These are phyloP conservation scores for Ophiosphaerella narmari DNA, from an alignment of 2,329 filamentous ascomycete species.

Conservation along the genomic window DNA sequence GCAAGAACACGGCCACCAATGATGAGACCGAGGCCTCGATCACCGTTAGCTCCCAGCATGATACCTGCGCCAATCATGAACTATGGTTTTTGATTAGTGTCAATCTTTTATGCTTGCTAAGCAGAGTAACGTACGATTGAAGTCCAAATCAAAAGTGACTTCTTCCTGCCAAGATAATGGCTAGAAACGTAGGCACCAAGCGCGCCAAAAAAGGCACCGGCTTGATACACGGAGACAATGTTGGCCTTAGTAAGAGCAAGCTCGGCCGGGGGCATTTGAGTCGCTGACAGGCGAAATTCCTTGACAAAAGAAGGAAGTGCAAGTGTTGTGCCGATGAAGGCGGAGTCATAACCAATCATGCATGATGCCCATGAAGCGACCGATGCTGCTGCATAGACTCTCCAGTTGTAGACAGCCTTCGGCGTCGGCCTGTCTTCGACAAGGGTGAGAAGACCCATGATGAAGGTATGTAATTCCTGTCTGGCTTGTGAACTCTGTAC, in stretches of 20 bases:
- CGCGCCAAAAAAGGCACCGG: constrained; percentile 80
- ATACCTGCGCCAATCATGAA: constrained; percentile 73
- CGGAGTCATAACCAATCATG: constrained; percentile 69
- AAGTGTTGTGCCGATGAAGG: constrained; percentile 77
- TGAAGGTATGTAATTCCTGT: constrained; percentile 6
- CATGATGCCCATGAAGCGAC: constrained; percentile 62
- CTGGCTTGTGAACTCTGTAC: neutral
- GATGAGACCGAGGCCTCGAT: constrained; percentile 59
- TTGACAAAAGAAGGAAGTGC: constrained; percentile 69
- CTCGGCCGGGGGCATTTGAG: constrained; percentile 51
- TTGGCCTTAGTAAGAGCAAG: constrained; percentile 70
- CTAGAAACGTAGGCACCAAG: constrained; percentile 60
- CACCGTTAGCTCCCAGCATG: constrained; percentile 63
- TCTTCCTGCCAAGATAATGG: constrained; percentile 70
- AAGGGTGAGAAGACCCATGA: constrained; percentile 42
- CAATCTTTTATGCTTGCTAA: neutral
- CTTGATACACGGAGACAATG: constrained; percentile 81
- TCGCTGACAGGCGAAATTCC: constrained; percentile 67
- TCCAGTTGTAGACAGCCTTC: constrained; percentile 64
- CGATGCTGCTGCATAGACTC: constrained; percentile 59
- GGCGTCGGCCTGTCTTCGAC: constrained; percentile 57
- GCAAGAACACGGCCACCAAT: constrained; percentile 63
- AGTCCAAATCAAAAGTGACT: constrained; percentile 65
- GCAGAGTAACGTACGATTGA: constrained; percentile 46
- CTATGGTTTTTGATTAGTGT: constrained; percentile 4